phyloP scores from a whole-genome alignment of 106 monocot genomes.

The Dactylorhiza incarnata region DNA sequence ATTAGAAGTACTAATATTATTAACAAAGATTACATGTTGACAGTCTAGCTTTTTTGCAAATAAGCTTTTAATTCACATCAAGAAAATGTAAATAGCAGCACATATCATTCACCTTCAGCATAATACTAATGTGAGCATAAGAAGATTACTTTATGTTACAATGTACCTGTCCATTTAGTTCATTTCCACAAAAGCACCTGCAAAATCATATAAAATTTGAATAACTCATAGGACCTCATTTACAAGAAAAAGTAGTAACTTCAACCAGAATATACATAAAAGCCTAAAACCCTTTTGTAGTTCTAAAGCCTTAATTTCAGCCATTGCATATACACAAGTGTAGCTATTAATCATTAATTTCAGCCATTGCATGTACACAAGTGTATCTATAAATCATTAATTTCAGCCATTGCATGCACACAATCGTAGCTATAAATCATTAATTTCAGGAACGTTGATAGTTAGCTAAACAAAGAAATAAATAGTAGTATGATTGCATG shows the following conservation, averaged over 20 bases:
- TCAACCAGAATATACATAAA: not conserved
- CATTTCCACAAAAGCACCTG: constrained; percentile 50
- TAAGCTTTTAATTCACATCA: not conserved
- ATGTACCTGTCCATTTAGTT: constrained; percentile 37
- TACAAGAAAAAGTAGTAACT: not conserved
- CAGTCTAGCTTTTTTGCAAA: not conserved
- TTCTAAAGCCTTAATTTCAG: not conserved
- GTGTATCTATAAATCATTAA: not conserved
- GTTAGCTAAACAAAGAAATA: not conserved
- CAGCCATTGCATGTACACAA: not conserved
- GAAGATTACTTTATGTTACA: not conserved
- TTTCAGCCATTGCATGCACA: not conserved
- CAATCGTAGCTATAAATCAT: not conserved
- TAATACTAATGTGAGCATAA: not conserved
- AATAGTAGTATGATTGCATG: not conserved
- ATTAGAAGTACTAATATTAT: not conserved
- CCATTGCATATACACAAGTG: not conserved
- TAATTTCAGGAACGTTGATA: not conserved
- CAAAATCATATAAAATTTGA: constrained; percentile 5
- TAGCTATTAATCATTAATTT: not conserved
- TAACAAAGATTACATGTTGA: not conserved
- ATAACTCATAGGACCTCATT: not conserved
- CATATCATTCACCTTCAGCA: not conserved
- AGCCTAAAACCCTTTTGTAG: not conserved
- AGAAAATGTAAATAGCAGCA: not conserved